Conservation (phyloP, 192 early-diverging fungal genomes). For the Umbelopsis isabellina region DNA sequence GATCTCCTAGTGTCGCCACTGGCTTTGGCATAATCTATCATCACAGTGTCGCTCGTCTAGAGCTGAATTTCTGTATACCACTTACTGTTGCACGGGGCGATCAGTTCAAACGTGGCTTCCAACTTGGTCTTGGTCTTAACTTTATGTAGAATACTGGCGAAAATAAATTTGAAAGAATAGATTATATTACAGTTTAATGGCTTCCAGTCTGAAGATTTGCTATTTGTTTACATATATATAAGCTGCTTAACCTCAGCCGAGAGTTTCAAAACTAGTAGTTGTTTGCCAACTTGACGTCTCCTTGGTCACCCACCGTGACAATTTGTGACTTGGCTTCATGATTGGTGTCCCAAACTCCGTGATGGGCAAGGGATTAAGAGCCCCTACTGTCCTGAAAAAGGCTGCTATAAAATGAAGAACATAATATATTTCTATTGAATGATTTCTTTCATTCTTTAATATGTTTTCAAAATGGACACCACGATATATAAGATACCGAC, state of each 20-base stretch:
- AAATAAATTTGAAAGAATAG: neutral
- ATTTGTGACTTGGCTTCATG: no score
- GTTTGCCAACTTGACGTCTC: neutral
- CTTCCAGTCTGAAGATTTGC: no score
- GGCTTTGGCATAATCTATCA: conserved; percentile 87
- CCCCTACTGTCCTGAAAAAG: conserved; percentile 15
- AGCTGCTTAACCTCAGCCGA: no score
- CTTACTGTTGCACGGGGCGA: conserved; percentile 64
- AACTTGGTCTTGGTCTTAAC: conserved; percentile 86
- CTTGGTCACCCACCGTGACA: no score
- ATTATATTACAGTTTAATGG: no score
- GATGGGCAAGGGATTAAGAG: neutral
- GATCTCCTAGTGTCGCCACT: conserved; percentile 70
- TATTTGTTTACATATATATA: no score
- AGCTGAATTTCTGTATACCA: conserved; percentile 92
- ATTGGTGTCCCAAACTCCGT: neutral
- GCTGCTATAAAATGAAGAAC: neutral
- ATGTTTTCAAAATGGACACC: no score
- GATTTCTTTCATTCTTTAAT: neutral
- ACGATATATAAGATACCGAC: no score
- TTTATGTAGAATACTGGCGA: conserved; percentile 61
- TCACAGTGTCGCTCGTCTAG: conserved; percentile 84
- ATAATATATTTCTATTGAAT: neutral
- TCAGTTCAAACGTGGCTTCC: conserved; percentile 72
- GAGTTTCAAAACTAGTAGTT: neutral